phyloP scores from a whole-genome alignment of 2,329 filamentous ascomycete species.

The Colletotrichum sansevieriae region DNA sequence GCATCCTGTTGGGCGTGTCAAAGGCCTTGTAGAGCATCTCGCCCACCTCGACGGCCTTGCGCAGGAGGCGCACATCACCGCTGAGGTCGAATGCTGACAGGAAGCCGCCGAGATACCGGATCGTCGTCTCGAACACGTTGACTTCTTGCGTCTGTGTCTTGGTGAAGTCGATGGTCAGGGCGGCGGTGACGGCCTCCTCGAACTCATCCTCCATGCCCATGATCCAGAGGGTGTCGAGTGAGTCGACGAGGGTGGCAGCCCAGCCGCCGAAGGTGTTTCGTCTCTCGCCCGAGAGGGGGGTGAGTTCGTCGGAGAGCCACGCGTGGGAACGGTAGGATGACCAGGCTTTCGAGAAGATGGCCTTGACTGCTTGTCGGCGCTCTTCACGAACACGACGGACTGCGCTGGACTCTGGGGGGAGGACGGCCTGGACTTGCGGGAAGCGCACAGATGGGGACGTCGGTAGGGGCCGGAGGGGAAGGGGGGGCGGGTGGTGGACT shows the following conservation, averaged over 20 bases:
- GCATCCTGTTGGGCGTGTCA: constrained; percentile 63
- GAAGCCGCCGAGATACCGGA: constrained; percentile 59
- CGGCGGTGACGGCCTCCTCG: constrained; percentile 62
- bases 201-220: constrained; percentile 72
- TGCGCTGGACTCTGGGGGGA: constrained; percentile 45
- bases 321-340: constrained; percentile 64
- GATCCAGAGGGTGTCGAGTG: constrained; percentile 72
- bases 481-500: constrained; percentile 42
- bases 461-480: constrained; percentile 49
- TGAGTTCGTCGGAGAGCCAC: constrained; percentile 66
- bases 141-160: constrained; percentile 53
- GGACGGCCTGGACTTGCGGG: constrained; percentile 51
- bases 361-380: constrained; percentile 55
- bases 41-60: constrained; percentile 60
- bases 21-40: constrained; percentile 63
- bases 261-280: constrained; percentile 66
- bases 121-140: constrained; percentile 61
- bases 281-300: constrained; percentile 60
- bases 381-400: constrained; percentile 44
- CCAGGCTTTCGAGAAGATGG: constrained; percentile 60
- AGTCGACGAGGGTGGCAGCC: constrained; percentile 71
- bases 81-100: constrained; percentile 62
- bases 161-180: constrained; percentile 63
- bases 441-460: constrained; percentile 46
- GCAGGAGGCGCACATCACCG: constrained; percentile 54